Evolutionary conservation across 768 basidiomycete genomes (phyloP).

Genomic region (Agrocybe pediades): DNA sequence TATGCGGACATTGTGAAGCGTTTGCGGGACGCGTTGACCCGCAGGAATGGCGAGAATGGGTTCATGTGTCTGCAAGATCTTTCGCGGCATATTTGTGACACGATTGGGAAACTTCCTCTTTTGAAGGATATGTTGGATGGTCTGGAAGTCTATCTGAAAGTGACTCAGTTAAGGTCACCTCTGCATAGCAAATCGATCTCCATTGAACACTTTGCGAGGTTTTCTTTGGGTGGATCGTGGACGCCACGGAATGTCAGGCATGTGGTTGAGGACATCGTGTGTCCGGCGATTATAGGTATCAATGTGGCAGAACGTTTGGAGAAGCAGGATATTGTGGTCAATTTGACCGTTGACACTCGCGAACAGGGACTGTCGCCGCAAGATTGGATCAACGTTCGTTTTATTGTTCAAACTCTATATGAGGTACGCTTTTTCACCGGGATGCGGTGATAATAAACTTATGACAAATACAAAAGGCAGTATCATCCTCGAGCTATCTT

Average conservation of each 20-base stretch:
- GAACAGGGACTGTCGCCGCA: slow-evolving; percentile 16
- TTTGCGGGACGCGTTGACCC: slow-evolving; percentile 29
- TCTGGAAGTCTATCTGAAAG: slow-evolving; percentile 37
- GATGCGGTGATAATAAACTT: too few relatives aligned
- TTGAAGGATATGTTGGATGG: slow-evolving; percentile 31
- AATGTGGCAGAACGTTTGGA: slow-evolving; percentile 65
- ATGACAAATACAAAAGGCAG: slow-evolving; percentile 36
- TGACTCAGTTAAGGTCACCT: slow-evolving; percentile 51
- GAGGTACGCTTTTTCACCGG: slow-evolving; percentile 28
- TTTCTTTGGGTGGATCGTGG: slow-evolving; percentile 20
- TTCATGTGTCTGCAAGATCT: slow-evolving; percentile 52
- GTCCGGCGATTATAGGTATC: slow-evolving; percentile 65
- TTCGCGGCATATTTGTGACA: slow-evolving; percentile 37
- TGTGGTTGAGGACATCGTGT: slow-evolving; percentile 42
- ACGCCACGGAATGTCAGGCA: slow-evolving; percentile 19
- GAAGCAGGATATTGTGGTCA: slow-evolving; percentile 60
- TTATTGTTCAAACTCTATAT: slow-evolving; percentile 36
- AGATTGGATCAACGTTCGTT: slow-evolving; percentile 40
- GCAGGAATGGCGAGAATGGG: slow-evolving; percentile 5
- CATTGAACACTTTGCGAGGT: slow-evolving; percentile 36
- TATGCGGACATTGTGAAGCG: slow-evolving; percentile 51
- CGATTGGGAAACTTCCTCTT: slow-evolving; percentile 31
- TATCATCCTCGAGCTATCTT: slow-evolving; percentile 48
- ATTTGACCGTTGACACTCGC: slow-evolving; percentile 31
- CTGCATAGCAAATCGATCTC: slow-evolving; percentile 50